Evolutionary conservation across 306 rosid genomes (phyloP).

Genomic region (Castanea sativa): DNA sequence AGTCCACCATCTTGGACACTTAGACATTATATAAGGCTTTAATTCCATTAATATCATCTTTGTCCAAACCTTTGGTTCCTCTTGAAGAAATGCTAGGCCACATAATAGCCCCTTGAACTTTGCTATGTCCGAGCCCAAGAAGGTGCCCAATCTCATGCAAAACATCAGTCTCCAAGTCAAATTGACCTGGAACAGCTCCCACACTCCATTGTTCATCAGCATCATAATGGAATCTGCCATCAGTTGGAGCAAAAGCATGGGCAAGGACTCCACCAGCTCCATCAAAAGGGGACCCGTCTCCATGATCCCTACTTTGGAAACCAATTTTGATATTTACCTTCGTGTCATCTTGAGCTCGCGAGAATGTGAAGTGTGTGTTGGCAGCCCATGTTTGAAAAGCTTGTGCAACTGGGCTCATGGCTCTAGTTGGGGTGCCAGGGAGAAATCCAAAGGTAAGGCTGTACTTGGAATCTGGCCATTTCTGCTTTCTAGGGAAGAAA

Average conservation of each 20-base stretch:
- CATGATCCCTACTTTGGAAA: background rate
- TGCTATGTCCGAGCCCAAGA: background rate
- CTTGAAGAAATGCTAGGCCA: background rate
- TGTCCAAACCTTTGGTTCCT: background rate
- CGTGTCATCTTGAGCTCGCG: background rate
- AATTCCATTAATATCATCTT: background rate
- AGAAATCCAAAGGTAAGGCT: background rate
- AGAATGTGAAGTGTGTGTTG: background rate
- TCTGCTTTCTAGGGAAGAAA: background rate
- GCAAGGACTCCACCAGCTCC: background rate
- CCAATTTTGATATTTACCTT: background rate
- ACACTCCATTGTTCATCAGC: background rate
- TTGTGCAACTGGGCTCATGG: background rate
- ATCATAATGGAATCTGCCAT: background rate
- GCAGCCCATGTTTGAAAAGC: background rate
- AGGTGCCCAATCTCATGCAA: background rate
- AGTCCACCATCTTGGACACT: background rate
- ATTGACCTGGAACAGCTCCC: background rate
- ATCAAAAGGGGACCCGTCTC: background rate
- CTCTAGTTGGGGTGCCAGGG: background rate
- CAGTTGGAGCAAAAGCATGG: background rate
- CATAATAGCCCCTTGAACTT: background rate
- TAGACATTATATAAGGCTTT: background rate
- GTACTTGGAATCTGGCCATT: background rate
- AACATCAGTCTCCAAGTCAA: background rate